Percentiles rank a stretch among this genome's conserved stretches.
Conservation (phyloP, 78 protist species). For the Bodo saltans region DNA sequence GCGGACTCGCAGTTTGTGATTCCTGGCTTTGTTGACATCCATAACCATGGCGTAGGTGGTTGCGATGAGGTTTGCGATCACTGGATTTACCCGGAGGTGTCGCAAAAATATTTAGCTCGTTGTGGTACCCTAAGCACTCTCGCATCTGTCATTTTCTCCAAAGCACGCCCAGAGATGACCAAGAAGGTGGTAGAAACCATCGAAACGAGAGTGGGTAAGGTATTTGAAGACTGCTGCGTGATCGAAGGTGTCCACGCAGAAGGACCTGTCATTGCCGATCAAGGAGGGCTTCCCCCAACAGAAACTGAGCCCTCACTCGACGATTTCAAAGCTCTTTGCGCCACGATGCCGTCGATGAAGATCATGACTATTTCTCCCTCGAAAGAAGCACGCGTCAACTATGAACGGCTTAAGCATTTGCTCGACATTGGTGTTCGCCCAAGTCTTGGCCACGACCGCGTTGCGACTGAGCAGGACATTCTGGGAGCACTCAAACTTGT, state of each 20-base stretch:
- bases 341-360: not conserved
- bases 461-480: not conserved
- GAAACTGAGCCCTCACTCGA: not conserved
- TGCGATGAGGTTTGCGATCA: not conserved
- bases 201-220: not conserved
- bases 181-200: not conserved
- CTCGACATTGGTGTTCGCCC: not conserved
- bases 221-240: not conserved
- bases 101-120: not conserved
- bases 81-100: not conserved
- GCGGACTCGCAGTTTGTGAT: not conserved
- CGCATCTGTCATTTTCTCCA: not conserved
- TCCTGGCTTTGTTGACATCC: not conserved
- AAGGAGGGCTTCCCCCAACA: not conserved
- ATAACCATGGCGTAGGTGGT: not conserved
- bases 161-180: not conserved
- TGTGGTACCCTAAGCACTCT: not conserved
- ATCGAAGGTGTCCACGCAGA: not conserved
- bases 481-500: not conserved
- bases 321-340: not conserved
- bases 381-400: not conserved
- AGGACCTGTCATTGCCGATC: not conserved
- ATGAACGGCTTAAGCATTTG: not conserved
- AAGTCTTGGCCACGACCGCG: not conserved
- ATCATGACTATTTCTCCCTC: not conserved